These are phyloP conservation scores for Rehmannia glutinosa DNA, from an alignment of 257 asterid species.

Conservation along the genomic window DNA sequence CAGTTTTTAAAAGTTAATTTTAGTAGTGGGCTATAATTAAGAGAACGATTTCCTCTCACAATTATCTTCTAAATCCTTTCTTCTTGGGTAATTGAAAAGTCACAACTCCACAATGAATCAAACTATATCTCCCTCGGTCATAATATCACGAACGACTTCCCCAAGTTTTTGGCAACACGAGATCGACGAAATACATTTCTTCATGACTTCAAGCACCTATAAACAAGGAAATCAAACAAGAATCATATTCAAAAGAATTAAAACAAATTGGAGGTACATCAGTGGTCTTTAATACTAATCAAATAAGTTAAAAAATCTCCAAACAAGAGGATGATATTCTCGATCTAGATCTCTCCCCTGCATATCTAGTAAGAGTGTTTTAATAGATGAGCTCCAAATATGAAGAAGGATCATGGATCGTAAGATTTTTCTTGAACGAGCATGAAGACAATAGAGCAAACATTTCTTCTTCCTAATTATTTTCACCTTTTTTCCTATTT, in stretches of 20 bases:
- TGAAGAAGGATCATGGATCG: background rate
- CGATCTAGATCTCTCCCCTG: no score
- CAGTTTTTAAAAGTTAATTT: no score
- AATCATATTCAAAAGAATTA: background rate
- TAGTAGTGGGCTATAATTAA: no score
- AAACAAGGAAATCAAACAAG: slow-evolving; percentile 16
- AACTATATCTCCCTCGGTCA: no score
- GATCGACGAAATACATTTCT: slow-evolving; percentile 52
- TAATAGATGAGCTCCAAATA: background rate
- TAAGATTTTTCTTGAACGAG: background rate
- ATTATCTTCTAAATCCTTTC: no score
- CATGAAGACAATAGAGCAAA: background rate
- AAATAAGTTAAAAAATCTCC: background rate
- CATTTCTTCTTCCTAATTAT: background rate
- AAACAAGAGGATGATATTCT: background rate
- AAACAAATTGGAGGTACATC: slow-evolving; percentile 3
- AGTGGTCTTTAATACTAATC: background rate
- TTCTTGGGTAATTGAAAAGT: no score
- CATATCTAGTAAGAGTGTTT: no score
- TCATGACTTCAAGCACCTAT: slow-evolving; percentile 89
- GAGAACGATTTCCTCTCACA: no score
- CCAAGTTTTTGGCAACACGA: slow-evolving; percentile 54
- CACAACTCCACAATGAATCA: no score
- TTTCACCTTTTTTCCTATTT: background rate
- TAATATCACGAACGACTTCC: slow-evolving; percentile 48